A percentile compares a stretch with the other conserved stretches of the same genome.
These are phyloP conservation scores for Astrothelium subdiscretum DNA, from an alignment of 495 filamentous ascomycete genomes.

Conservation along the genomic window DNA sequence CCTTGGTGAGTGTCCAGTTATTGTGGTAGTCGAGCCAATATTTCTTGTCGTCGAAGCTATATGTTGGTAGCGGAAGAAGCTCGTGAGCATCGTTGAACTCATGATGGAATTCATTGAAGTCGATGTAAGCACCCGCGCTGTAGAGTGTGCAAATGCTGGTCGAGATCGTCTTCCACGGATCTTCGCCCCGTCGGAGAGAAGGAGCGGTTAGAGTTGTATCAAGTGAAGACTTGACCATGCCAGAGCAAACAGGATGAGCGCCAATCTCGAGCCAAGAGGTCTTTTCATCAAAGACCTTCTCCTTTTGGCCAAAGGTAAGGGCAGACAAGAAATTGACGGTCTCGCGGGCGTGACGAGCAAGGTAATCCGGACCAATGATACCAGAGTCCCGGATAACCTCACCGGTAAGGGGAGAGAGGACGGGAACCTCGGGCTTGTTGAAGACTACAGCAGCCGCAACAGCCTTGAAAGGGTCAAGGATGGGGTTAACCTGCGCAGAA, in stretches of 20 bases:
- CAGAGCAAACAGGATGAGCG: slow-evolving; percentile 31
- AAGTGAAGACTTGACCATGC: slow-evolving; percentile 33
- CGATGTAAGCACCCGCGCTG: slow-evolving; percentile 30
- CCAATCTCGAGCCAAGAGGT: slow-evolving; percentile 34
- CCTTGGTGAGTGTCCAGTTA: slow-evolving; percentile 40
- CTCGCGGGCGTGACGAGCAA: slow-evolving; percentile 33
- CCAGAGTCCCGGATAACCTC: slow-evolving; percentile 32
- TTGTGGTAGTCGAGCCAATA: slow-evolving; percentile 42
- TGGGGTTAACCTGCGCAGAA: slow-evolving; percentile 40
- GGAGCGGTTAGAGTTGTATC: slow-evolving; percentile 29
- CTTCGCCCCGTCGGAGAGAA: slow-evolving; percentile 34
- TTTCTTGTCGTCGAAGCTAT: slow-evolving; percentile 38
- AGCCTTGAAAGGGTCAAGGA: slow-evolving; percentile 35
- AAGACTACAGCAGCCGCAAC: slow-evolving; percentile 30
- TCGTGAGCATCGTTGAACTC: slow-evolving; percentile 33
- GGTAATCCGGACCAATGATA: slow-evolving; percentile 31
- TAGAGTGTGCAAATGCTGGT: slow-evolving; percentile 30
- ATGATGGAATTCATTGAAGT: slow-evolving; percentile 39
- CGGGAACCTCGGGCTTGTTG: slow-evolving; percentile 30
- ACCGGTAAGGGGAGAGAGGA: slow-evolving; percentile 31
- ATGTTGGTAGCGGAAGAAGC: slow-evolving; percentile 35
- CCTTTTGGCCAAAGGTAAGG: slow-evolving; percentile 24
- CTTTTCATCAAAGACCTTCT: slow-evolving; percentile 33
- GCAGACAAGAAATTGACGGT: slow-evolving; percentile 36
- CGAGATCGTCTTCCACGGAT: slow-evolving; percentile 36